phyloP scores from a whole-genome alignment of 306 rosid species.

The Boehmeria nivea region DNA sequence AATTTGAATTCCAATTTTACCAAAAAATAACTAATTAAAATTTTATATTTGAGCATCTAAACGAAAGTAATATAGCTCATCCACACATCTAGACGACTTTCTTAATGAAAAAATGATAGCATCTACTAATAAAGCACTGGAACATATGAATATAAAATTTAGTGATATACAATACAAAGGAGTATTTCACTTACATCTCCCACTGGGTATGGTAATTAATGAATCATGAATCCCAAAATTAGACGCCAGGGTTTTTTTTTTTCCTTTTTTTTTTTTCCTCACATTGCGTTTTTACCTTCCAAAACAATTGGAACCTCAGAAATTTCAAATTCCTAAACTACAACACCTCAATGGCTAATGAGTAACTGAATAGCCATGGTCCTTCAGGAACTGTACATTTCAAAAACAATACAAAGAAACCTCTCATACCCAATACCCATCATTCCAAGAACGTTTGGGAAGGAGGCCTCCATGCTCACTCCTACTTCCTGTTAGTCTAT shows the following conservation, averaged over 20 bases:
- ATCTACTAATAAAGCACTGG: background rate
- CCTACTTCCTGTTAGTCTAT: constrained; percentile 56
- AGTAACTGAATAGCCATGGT: constrained; percentile 24
- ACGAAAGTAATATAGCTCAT: no score
- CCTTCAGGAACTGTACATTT: constrained; percentile 60
- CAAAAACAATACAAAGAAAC: constrained; percentile 28
- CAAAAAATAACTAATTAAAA: no score
- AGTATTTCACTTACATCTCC: constrained; percentile 43
- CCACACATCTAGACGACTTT: no score
- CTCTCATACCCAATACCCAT: constrained; percentile 44
- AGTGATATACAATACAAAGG: constrained; percentile 33
- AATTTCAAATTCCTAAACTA: constrained; percentile 39
- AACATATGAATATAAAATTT: constrained; percentile 29
- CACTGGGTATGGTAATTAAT: constrained; percentile 44
- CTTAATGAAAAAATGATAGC: no score
- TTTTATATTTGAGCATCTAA: no score
- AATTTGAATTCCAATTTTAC: no score
- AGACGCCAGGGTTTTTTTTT: constrained; percentile 38
- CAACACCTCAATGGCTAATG: constrained; percentile 35
- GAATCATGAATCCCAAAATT: constrained; percentile 57
- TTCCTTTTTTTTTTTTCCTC: constrained; percentile 8
- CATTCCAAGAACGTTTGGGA: constrained; percentile 45
- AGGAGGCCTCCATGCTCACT: constrained; percentile 73
- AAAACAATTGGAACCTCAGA: no score
- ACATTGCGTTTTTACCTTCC: constrained; percentile 34